Evolutionary conservation across 2,329 filamentous ascomycete species (phyloP).

Genomic region (Pseudogymnoascus sp.): DNA sequence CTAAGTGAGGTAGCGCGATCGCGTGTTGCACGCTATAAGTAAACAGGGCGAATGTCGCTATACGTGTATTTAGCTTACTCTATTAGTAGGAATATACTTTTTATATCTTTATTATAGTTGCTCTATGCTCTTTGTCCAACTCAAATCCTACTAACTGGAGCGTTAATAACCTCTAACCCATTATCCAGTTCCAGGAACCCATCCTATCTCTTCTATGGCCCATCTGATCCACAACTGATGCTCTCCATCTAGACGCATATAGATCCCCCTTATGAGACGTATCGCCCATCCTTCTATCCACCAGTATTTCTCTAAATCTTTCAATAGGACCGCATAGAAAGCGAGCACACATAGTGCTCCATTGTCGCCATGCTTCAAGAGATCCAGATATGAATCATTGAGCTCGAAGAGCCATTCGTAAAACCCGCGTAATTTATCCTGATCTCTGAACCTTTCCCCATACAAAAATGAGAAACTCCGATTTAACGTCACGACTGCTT

Average conservation of each 20-base stretch:
- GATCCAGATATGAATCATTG: constrained; percentile 18
- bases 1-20: constrained; percentile 20
- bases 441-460: no score
- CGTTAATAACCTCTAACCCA: no score
- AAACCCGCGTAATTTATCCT: no score
- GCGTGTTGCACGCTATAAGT: neutral
- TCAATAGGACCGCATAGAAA: constrained; percentile 20
- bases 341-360: constrained; percentile 21
- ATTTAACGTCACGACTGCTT: no score
- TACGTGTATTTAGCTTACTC: constrained; percentile 4
- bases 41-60: neutral
- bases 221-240: constrained; percentile 21
- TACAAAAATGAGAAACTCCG: no score
- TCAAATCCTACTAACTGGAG: no score
- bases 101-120: constrained; percentile 3
- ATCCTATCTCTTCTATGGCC: constrained; percentile 19
- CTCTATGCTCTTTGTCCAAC: no score
- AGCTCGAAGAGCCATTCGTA: constrained; percentile 16
- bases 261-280: constrained; percentile 18
- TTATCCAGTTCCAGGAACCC: no score
- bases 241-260: constrained; percentile 18
- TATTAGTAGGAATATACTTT: constrained; percentile 7
- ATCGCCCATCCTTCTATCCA: constrained; percentile 22
- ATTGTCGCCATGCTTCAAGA: constrained; percentile 15
- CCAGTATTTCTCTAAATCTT: constrained; percentile 22